Evolutionary conservation across 352 stramenopile species (phyloP).

Genomic region (Lagenidium giganteum): DNA sequence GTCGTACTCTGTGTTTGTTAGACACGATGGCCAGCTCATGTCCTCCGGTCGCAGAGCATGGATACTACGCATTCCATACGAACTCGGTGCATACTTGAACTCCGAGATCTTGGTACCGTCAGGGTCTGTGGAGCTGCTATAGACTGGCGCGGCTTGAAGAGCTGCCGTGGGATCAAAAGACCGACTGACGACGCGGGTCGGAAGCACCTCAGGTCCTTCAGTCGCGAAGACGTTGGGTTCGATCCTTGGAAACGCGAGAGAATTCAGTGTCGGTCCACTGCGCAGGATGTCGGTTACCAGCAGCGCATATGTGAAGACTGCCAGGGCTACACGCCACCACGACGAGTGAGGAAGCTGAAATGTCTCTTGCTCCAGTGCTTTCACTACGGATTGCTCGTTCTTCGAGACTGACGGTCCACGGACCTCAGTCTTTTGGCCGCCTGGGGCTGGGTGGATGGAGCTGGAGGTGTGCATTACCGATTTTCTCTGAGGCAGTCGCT

Average conservation of each 20-base stretch:
- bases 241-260: conserved; percentile 16
- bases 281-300: conserved; percentile 17
- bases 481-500: no score
- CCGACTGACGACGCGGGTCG: conserved; percentile 5
- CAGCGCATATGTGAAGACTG: conserved; percentile 15
- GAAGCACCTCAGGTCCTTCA: conserved; percentile 4
- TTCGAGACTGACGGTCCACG: no score
- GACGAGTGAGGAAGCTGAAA: conserved; percentile 12
- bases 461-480: no score
- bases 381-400: no score
- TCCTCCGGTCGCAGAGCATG: conserved; percentile 7
- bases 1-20: conserved; percentile 8
- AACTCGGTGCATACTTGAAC: conserved; percentile 19
- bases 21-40: conserved; percentile 11
- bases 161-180: neutral
- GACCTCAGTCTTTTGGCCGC: no score
- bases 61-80: conserved; percentile 16
- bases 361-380: no score
- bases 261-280: conserved; percentile 14
- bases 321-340: conserved; percentile 10
- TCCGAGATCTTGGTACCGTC: neutral
- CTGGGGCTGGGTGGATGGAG: no score
- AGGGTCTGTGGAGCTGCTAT: neutral
- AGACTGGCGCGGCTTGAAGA: neutral
- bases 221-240: conserved; percentile 21